A percentile compares a stretch with the other conserved stretches of the same genome.
Evolutionary conservation across 2,329 filamentous ascomycete genomes (phyloP).

Genomic region (Colletotrichum plurivorum): DNA sequence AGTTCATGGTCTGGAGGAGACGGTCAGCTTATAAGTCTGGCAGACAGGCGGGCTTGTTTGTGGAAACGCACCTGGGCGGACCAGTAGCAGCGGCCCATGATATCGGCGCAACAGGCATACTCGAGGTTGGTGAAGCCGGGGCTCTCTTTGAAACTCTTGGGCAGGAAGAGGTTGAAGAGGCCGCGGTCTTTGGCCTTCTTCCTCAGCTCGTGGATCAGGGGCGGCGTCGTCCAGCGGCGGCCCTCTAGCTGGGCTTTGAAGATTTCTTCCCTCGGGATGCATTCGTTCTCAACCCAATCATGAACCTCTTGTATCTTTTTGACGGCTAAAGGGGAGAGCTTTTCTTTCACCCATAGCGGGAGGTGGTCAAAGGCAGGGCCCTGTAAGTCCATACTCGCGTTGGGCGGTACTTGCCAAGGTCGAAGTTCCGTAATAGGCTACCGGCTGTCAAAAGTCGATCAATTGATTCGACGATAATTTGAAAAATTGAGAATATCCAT

Average conservation of each 20-base stretch:
- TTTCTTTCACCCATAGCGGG: conserved; percentile 46
- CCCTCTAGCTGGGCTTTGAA: conserved; percentile 55
- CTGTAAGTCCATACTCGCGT: conserved; percentile 31
- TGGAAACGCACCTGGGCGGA: conserved; percentile 77
- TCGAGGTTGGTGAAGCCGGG: conserved; percentile 95
- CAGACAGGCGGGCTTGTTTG: not conserved
- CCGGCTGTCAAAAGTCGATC: conserved; percentile 47
- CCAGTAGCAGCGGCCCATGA: conserved; percentile 86
- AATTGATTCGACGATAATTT: conserved; percentile 29
- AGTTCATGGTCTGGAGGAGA: conserved; percentile 76
- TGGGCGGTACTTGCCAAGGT: not conserved
- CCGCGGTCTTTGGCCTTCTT: conserved; percentile 83
- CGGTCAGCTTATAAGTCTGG: not conserved
- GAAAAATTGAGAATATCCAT: too few relatives aligned
- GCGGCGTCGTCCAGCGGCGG: conserved; percentile 55
- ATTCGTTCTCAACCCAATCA: conserved; percentile 59
- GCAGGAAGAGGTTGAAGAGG: conserved; percentile 98
- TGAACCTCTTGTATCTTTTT: conserved; percentile 58
- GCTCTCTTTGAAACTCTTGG: conserved; percentile 94
- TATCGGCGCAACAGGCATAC: conserved; percentile 98
- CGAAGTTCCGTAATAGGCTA: not conserved
- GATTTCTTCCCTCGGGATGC: conserved; percentile 58
- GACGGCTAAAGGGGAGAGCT: conserved; percentile 52
- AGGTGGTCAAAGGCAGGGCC: conserved; percentile 48
- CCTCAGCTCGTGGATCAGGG: conserved; percentile 57